phyloP scores from a whole-genome alignment of 805 yeast genomes.

The Wickerhamiella brachini region DNA sequence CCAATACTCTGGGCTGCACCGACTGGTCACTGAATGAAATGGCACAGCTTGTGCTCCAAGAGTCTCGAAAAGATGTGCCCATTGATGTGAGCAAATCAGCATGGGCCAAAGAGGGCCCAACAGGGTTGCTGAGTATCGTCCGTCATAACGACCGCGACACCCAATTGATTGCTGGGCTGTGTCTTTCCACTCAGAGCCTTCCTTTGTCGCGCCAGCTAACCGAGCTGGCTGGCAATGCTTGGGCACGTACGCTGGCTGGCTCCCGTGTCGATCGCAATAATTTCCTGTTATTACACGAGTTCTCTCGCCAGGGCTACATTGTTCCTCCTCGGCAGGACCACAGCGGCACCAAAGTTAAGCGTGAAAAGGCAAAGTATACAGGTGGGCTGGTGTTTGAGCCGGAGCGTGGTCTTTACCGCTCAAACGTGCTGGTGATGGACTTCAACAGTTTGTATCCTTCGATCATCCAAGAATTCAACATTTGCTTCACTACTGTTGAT shows the following conservation, averaged over 20 bases:
- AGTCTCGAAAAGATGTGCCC: conserved; percentile 49
- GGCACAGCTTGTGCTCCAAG: conserved; percentile 66
- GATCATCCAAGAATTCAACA: conserved; percentile 91
- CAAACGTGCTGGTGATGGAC: conserved; percentile 87
- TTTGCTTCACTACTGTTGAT: conserved; percentile 90
- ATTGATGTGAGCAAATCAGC: conserved; percentile 48
- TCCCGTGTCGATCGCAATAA: conserved; percentile 95
- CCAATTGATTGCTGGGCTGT: conserved; percentile 58
- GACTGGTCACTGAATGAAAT: conserved; percentile 90
- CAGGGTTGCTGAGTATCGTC: conserved; percentile 52
- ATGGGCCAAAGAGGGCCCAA: conserved; percentile 41
- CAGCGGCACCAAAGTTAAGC: conserved; percentile 23
- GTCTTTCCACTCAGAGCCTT: conserved; percentile 69
- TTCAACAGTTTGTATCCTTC: conserved; percentile 95
- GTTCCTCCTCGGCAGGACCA: conserved; percentile 57
- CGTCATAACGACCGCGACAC: conserved; percentile 56
- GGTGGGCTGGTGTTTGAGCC: conserved; percentile 98
- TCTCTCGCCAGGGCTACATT: conserved; percentile 60
- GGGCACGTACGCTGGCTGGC: conserved; percentile 91
- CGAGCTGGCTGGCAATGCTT: conserved; percentile 88
- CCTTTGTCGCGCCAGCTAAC: conserved; percentile 86
- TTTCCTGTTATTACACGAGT: conserved; percentile 82
- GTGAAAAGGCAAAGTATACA: conserved; percentile 57
- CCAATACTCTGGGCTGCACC: conserved; percentile 69
- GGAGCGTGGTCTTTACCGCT: conserved; percentile 83